These are phyloP conservation scores for Phalaenopsis aphrodite DNA, from an alignment of 106 monocot species.

Conservation along the genomic window DNA sequence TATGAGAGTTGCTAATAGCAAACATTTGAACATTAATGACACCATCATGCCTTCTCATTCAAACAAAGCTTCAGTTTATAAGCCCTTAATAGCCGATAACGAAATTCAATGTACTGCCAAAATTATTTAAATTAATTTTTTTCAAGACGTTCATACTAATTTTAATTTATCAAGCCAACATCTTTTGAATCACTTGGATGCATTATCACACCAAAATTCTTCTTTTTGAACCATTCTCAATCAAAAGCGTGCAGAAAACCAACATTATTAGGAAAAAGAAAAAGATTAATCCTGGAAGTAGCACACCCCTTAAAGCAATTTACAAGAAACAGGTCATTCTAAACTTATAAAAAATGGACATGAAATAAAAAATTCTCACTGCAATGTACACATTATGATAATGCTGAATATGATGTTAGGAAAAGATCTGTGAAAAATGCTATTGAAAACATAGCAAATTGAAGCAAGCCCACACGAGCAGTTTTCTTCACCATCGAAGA, in stretches of 20 bases:
- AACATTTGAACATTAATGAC: background rate
- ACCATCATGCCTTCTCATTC: conserved; percentile 1
- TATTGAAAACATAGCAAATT: background rate
- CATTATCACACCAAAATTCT: background rate
- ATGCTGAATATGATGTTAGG: background rate
- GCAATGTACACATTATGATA: background rate
- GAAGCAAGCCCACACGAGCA: background rate
- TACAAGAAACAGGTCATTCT: background rate
- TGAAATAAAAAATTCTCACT: background rate
- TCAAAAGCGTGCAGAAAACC: too few species aligned
- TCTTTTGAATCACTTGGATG: background rate
- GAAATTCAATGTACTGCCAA: background rate
- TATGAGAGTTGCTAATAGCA: background rate
- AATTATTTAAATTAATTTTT: background rate
- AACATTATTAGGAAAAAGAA: too few species aligned
- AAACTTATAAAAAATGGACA: background rate
- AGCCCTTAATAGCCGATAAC: background rate
- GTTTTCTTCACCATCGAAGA: background rate
- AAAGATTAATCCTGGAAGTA: too few species aligned
- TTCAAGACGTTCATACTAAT: background rate
- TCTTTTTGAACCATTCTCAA: background rate
- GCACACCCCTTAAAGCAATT: background rate
- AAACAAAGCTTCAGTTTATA: background rate
- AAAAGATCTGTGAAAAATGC: background rate
- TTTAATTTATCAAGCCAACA: background rate